Conservation (phyloP, 768 basidiomycete genomes). For the Pulveroboletus sp. region DNA sequence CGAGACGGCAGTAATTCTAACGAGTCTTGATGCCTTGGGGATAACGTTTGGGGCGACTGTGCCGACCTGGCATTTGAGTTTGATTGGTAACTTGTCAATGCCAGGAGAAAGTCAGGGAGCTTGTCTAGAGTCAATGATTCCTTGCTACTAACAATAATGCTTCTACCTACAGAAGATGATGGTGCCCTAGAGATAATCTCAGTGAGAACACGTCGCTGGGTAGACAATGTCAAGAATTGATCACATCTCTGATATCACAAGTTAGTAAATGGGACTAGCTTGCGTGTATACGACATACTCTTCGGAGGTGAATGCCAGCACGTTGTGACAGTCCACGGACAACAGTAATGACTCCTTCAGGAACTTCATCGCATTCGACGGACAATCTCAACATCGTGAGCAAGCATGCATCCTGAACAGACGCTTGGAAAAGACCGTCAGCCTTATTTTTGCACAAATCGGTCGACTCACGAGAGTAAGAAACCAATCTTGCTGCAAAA, state of each 20-base stretch:
- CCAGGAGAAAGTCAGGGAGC: constrained; percentile 68
- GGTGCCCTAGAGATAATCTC: constrained; percentile 45
- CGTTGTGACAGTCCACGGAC: constrained; percentile 43
- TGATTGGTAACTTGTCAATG: constrained; percentile 40
- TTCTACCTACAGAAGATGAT: constrained; percentile 52
- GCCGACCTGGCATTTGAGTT: background rate
- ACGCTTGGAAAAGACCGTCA: constrained; percentile 37
- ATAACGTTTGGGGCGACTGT: constrained; percentile 9
- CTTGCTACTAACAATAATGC: constrained; percentile 1
- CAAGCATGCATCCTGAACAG: constrained; percentile 70
- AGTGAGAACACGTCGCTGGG: constrained; percentile 42
- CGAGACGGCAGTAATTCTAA: constrained; percentile 19
- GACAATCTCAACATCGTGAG: constrained; percentile 67
- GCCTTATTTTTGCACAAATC: constrained; percentile 9
- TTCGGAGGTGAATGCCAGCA: constrained; percentile 53
- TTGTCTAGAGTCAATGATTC: constrained; percentile 26
- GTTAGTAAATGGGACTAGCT: constrained; percentile 2
- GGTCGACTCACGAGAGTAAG: constrained; percentile 42
- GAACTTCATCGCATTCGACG: constrained; percentile 53
- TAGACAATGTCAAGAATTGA: constrained; percentile 54
- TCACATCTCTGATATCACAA: constrained; percentile 54
- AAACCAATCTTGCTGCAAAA: constrained; percentile 38
- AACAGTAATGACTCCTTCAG: constrained; percentile 38
- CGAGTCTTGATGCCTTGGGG: constrained; percentile 17
- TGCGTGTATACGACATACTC: constrained; percentile 37